A percentile compares a stretch with the other conserved stretches of the same genome.
phyloP scores from a whole-genome alignment of 1,139 yeast genomes.

The Candida buenavistaensis region DNA sequence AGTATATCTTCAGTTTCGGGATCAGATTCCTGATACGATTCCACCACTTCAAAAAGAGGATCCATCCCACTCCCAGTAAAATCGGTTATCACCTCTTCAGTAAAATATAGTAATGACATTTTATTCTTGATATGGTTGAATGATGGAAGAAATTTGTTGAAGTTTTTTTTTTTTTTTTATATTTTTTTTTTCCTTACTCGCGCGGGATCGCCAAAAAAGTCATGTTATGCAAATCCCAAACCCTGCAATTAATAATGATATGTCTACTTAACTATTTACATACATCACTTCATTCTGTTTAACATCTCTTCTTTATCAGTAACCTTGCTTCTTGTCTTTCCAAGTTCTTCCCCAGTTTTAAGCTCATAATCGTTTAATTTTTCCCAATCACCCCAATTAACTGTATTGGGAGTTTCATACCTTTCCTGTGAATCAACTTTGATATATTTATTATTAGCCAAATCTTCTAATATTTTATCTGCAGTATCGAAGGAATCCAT shows the following conservation, averaged over 20 bases:
- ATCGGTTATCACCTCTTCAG: constrained; percentile 27
- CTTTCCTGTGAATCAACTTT: constrained; percentile 11
- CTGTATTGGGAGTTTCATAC: constrained; percentile 19
- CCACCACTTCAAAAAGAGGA: constrained; percentile 28
- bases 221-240: no score
- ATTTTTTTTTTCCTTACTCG: no score
- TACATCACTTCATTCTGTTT: constrained; percentile 10
- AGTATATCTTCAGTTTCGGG: constrained; percentile 18
- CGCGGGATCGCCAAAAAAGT: no score
- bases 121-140: not conserved
- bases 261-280: no score
- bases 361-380: constrained; percentile 57
- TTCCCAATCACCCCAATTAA: constrained; percentile 73
- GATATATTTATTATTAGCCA: constrained; percentile 34
- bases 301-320: constrained; percentile 52
- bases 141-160: no score
- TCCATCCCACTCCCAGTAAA: constrained; percentile 32
- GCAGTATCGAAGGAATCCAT: constrained; percentile 80
- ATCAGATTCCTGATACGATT: constrained; percentile 20
- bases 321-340: constrained; percentile 62
- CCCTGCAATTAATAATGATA: no score
- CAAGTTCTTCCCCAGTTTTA: constrained; percentile 42
- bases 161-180: no score
- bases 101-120: constrained; percentile 20
- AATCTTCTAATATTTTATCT: constrained; percentile 59